Conservation (phyloP, 352 stramenopile genomes). For the Globisporangium apiculatum region DNA sequence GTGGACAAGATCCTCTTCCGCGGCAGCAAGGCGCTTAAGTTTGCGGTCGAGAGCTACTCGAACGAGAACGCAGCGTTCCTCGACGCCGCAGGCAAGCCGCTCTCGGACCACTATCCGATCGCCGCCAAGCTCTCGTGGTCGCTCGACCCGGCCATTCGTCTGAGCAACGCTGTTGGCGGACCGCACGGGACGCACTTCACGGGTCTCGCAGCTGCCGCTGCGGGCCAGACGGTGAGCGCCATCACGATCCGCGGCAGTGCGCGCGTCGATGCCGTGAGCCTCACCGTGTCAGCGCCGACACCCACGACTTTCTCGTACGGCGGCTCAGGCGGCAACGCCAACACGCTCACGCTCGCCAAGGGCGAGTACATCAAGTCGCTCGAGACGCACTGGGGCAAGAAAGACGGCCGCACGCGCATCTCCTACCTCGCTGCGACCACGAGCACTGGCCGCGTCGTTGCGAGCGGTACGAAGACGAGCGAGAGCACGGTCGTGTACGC, state of each 20-base stretch:
- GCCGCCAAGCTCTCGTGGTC: constrained; percentile 33
- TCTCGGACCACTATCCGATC: constrained; percentile 50
- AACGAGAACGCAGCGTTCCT: constrained; percentile 39
- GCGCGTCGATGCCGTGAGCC: constrained; percentile 32
- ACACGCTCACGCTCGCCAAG: constrained; percentile 26
- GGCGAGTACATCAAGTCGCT: constrained; percentile 39
- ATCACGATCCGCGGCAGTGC: constrained; percentile 24
- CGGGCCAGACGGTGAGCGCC: constrained; percentile 19
- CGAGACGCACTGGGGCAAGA: constrained; percentile 41
- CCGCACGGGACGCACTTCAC: constrained; percentile 36
- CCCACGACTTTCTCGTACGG: constrained; percentile 25
- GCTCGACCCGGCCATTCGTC: constrained; percentile 17
- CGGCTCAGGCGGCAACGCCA: constrained; percentile 22
- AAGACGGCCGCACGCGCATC: constrained; percentile 25
- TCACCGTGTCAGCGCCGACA: constrained; percentile 17
- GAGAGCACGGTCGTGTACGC: constrained; percentile 24
- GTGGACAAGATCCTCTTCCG: constrained; percentile 62
- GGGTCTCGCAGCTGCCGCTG: constrained; percentile 18
- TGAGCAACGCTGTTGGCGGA: constrained; percentile 30
- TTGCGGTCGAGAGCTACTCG: constrained; percentile 32
- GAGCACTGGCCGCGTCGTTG: constrained; percentile 21
- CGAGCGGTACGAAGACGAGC: constrained; percentile 24
- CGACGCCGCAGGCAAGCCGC: constrained; percentile 19
- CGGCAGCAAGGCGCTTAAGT: constrained; percentile 34
- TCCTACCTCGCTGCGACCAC: constrained; percentile 42